Evolutionary conservation across 2,329 filamentous ascomycete genomes (phyloP).

Genomic region (Talaromyces rugulosus): DNA sequence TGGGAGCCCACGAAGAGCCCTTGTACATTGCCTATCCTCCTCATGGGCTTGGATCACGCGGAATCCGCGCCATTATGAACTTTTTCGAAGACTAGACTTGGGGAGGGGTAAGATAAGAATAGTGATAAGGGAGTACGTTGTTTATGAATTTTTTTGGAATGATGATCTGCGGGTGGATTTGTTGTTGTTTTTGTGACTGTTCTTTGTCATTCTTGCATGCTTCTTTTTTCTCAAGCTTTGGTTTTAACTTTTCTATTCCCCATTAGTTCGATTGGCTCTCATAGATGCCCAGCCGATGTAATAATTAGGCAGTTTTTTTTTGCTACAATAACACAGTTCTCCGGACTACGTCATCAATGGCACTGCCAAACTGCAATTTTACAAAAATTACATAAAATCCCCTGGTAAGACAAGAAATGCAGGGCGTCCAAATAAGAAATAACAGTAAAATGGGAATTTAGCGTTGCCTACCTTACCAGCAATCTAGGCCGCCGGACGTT

Average conservation of each 20-base stretch:
- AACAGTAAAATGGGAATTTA: too few relatives aligned
- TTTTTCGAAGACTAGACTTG: slow-evolving; percentile 67
- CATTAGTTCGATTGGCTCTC: slow-evolving; percentile 5
- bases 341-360: too few relatives aligned
- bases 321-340: too few relatives aligned
- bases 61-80: slow-evolving; percentile 78
- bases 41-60: slow-evolving; percentile 75
- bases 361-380: too few relatives aligned
- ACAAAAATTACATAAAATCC: too few relatives aligned
- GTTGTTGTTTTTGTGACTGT: not conserved
- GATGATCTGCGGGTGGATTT: not conserved
- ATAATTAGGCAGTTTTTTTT: too few relatives aligned
- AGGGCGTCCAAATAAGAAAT: too few relatives aligned
- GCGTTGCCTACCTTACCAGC: too few relatives aligned
- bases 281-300: not conserved
- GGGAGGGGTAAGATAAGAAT: not conserved
- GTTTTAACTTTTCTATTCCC: slow-evolving; percentile 4
- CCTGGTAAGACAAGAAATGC: too few relatives aligned
- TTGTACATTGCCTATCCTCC: slow-evolving; percentile 88
- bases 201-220: not conserved
- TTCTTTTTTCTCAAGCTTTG: not conserved
- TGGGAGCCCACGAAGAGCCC: slow-evolving; percentile 77
- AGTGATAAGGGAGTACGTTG: not conserved
- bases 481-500: not conserved
- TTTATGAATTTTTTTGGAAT: not conserved